Conservation (phyloP, 139 green algal species). For the Deuterostichococcus epilithicus region DNA sequence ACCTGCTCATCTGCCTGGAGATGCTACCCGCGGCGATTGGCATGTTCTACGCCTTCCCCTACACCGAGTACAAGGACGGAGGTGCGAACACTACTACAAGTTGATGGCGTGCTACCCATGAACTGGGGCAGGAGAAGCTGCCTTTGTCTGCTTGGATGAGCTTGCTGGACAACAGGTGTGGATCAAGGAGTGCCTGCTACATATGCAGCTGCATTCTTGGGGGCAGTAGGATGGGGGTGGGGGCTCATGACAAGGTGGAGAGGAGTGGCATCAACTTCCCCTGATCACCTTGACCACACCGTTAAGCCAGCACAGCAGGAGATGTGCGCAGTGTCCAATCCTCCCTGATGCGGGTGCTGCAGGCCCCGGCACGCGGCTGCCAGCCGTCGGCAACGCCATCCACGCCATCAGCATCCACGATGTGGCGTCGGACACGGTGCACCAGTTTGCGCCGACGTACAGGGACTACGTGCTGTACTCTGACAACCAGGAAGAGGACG, state of each 20-base stretch:
- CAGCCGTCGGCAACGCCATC: constrained; percentile 44
- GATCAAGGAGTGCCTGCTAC: background rate
- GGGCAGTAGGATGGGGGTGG: too few relatives aligned
- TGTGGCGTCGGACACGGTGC: constrained; percentile 82
- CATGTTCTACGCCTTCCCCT: constrained; percentile 89
- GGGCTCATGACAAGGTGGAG: constrained; percentile 16
- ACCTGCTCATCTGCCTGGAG: constrained; percentile 93
- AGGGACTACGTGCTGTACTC: constrained; percentile 91
- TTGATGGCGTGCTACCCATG: too few relatives aligned
- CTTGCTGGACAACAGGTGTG: too few relatives aligned
- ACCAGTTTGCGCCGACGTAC: constrained; percentile 90
- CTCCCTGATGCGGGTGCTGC: constrained; percentile 10
- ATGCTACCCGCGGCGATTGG: constrained; percentile 82
- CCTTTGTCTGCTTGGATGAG: too few relatives aligned
- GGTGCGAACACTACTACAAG: constrained; percentile 25
- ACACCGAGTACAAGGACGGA: constrained; percentile 67
- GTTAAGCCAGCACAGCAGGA: background rate
- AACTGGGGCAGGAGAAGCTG: too few relatives aligned
- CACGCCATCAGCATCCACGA: constrained; percentile 87
- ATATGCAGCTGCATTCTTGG: too few relatives aligned
- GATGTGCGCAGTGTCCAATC: too few relatives aligned
- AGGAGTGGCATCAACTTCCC: too few relatives aligned
- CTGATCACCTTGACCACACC: background rate
- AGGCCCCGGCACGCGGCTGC: too few relatives aligned
- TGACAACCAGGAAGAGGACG: background rate